Evolutionary conservation across 2,329 filamentous ascomycete genomes (phyloP), one percentile per base, ranked within the genome.

Genomic region (Thermochaetoides dissita): DNA sequence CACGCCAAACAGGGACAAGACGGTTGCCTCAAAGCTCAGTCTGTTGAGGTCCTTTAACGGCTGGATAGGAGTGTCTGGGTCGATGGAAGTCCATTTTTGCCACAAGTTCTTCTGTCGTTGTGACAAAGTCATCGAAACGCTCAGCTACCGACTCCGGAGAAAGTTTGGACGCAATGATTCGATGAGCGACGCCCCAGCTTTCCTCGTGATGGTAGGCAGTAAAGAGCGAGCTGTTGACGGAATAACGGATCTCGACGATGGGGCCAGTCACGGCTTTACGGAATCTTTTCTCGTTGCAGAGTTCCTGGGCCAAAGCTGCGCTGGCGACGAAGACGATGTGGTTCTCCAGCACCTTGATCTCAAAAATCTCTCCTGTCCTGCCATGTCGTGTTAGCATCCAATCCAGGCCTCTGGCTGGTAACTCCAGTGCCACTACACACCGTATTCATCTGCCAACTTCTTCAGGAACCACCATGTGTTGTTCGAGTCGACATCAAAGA

Each of bases 191-290:
- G 35, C 66, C 67, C 69, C 69, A 73, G 51, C 55, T 64, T 8
- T 58, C 48, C 52, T 72, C 69, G 41, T 67, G 33, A 10, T 71
- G 61, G 51, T 58, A 71, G 6, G 69, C 69, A 3, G 69, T 68
- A 57, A 73, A 73, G n/a, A 73, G 62, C 3, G 67, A 51, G 46
- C 69, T 67, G 53, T 73, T 63, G 8, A 71, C 68, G 6, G 65
- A 57, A 29, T 62, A 59, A 17, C 68, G 63, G 43, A 72, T 72
- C 59, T 73, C 67, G 39, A 70, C 63, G 39, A 74, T 60, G 4
- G 70, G 69, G 0, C 68, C 69, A 30, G 67, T 67, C 2, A 74
- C 68, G 46, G 60, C 71, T 50, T 74, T 74, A 43, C 68, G 66
- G 54, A 73, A 74, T 0, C 69, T 64, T 51, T 61, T 65, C 59